phyloP scores from a whole-genome alignment of 1,139 yeast genomes.

The Eremothecium sinecaudum region DNA sequence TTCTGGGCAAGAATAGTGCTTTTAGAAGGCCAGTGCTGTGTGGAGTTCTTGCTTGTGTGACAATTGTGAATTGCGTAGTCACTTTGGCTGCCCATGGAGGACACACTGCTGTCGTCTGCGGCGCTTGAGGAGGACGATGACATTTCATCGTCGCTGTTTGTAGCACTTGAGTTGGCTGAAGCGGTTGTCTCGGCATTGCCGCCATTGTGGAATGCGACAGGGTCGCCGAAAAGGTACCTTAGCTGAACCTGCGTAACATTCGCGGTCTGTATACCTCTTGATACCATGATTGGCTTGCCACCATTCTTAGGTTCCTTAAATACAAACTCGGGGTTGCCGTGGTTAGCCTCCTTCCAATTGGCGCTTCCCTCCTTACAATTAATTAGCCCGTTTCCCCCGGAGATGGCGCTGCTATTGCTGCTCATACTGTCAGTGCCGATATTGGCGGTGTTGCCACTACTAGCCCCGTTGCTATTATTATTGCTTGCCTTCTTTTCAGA shows the following conservation, averaged over 20 bases:
- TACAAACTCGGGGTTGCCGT: constrained; percentile 4
- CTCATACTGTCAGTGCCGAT: constrained; percentile 1
- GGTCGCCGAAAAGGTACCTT: not conserved
- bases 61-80: no score
- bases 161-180: not conserved
- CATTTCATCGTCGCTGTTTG: not conserved
- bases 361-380: not conserved
- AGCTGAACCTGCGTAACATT: constrained; percentile 1
- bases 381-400: not conserved
- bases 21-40: no score
- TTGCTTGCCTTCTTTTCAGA: constrained; percentile 3
- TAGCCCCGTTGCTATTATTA: not conserved
- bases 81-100: no score
- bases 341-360: not conserved
- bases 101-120: constrained; percentile 2
- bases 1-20: no score
- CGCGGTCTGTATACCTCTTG: constrained; percentile 3
- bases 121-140: not conserved
- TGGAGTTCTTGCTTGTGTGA: no score
- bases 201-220: constrained; percentile 2
- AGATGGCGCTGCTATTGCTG: constrained; percentile 2
- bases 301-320: constrained; percentile 7
- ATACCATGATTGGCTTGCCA: constrained; percentile 3
- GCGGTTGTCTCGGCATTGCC: constrained; percentile 1
- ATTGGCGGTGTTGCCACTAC: constrained; percentile 2